Evolutionary conservation across 1,284 basidiomycete species (phyloP).

Genomic region (Inonotus obliquus): DNA sequence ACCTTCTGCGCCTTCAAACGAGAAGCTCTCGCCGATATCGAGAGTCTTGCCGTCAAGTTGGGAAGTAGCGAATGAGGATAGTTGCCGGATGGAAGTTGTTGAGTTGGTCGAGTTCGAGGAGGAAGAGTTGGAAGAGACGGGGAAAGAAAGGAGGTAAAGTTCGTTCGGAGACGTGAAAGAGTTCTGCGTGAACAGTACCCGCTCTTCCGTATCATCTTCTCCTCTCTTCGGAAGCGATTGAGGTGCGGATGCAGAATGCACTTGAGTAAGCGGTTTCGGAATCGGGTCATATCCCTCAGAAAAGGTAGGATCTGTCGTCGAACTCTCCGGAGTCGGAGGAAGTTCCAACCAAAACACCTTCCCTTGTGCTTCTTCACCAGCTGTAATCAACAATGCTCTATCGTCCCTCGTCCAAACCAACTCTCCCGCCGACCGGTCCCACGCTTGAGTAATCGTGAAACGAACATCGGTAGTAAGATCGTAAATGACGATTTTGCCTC

Average conservation of each 20-base stretch:
- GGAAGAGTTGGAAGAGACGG: conserved; percentile 3
- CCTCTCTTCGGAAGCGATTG: conserved; percentile 43
- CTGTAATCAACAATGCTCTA: conserved; percentile 64
- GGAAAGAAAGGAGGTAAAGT: conserved; percentile 54
- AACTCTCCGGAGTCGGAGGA: conserved; percentile 52
- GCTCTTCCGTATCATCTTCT: conserved; percentile 30
- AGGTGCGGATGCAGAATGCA: conserved; percentile 53
- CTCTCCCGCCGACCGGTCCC: conserved; percentile 75
- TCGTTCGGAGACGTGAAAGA: conserved; percentile 74
- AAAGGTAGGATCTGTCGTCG: conserved; percentile 46
- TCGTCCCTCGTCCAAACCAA: conserved; percentile 73
- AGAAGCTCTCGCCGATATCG: conserved; percentile 68
- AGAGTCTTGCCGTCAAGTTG: conserved; percentile 56
- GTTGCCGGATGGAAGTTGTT: conserved; percentile 26
- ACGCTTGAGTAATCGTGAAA: conserved; percentile 69
- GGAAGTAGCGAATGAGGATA: conserved; percentile 58
- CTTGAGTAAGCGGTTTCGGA: conserved; percentile 56
- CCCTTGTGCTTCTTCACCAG: conserved; percentile 68
- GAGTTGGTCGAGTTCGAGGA: not conserved
- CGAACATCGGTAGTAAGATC: conserved; percentile 63
- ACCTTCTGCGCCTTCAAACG: conserved; percentile 76
- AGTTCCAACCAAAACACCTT: conserved; percentile 71
- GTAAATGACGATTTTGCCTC: conserved; percentile 74
- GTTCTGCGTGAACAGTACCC: conserved; percentile 62
- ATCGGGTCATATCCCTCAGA: conserved; percentile 38